A percentile compares a stretch with the other conserved stretches of the same genome.
Evolutionary conservation across 768 basidiomycete genomes (phyloP).

Genomic region (Pleurotus djamor): DNA sequence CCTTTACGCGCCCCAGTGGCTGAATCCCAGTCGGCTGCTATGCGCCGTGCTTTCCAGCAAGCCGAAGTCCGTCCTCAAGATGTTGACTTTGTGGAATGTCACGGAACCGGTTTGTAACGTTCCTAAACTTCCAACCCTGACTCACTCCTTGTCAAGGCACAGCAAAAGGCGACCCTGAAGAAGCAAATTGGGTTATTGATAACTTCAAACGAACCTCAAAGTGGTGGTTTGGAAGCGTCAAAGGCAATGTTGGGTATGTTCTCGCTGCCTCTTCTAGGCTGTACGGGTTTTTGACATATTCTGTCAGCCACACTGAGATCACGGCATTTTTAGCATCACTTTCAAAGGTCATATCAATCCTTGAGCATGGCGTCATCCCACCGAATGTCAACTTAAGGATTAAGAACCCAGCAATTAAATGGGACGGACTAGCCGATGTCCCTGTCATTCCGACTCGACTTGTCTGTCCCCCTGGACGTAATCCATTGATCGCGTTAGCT

Average conservation of each 20-base stretch:
- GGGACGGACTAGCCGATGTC: conserved; percentile 33
- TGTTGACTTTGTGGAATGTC: conserved; percentile 47
- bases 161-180: conserved; percentile 45
- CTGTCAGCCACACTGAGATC: conserved; percentile 37
- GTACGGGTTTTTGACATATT: not conserved
- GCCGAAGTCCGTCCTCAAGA: conserved; percentile 29
- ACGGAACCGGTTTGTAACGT: conserved; percentile 41
- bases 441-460: conserved; percentile 26
- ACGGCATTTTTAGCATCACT: conserved; percentile 43
- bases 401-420: conserved; percentile 35
- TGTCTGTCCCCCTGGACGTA: conserved; percentile 18
- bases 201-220: conserved; percentile 29
- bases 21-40: conserved; percentile 31
- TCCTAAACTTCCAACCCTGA: not conserved
- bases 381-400: conserved; percentile 35
- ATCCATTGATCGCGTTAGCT: conserved; percentile 30
- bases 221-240: conserved; percentile 38
- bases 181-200: conserved; percentile 45
- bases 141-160: conserved; percentile 22
- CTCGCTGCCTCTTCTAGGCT: not conserved
- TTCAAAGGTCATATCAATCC: conserved; percentile 37
- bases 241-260: conserved; percentile 33
- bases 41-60: conserved; percentile 30
- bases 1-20: conserved; percentile 36
- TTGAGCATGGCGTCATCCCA: conserved; percentile 30